These are phyloP conservation scores for Pseudogymnoascus sp. DNA, from an alignment of 2,329 filamentous ascomycete species.

Conservation along the genomic window DNA sequence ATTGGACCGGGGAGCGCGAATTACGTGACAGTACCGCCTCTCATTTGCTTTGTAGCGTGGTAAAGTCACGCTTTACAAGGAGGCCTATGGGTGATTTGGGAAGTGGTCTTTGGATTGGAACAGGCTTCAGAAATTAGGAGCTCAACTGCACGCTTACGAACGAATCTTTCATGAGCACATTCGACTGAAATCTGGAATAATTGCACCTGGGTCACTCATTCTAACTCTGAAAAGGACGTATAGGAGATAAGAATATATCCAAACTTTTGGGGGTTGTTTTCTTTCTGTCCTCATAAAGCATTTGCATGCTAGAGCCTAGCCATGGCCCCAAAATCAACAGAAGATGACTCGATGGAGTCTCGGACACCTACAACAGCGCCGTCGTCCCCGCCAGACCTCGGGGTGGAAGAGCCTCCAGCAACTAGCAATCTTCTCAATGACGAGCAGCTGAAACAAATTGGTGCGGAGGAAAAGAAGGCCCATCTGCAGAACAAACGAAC, in stretches of 20 bases:
- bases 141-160: neutral
- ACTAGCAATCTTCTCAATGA: slow-evolving; percentile 13
- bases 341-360: slow-evolving; percentile 4
- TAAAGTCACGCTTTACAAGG: neutral
- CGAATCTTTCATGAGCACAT: neutral
- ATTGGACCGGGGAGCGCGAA: neutral
- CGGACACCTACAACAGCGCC: slow-evolving; percentile 5
- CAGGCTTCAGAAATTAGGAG: neutral
- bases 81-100: neutral
- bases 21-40: neutral
- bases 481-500: slow-evolving; percentile 39
- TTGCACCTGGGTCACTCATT: neutral
- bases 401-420: neutral
- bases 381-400: slow-evolving; percentile 5
- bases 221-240: neutral
- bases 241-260: neutral
- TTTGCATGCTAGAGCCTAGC: neutral
- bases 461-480: slow-evolving; percentile 39
- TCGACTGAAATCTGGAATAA: neutral
- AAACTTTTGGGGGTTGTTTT: neutral
- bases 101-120: neutral
- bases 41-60: neutral
- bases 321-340: neutral
- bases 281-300: neutral
- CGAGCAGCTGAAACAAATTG: slow-evolving; percentile 20